Percentiles rank a stretch among this genome's conserved stretches.
These are phyloP conservation scores for Spiraea crenata DNA, from an alignment of 331 rosid genomes.

Conservation along the genomic window DNA sequence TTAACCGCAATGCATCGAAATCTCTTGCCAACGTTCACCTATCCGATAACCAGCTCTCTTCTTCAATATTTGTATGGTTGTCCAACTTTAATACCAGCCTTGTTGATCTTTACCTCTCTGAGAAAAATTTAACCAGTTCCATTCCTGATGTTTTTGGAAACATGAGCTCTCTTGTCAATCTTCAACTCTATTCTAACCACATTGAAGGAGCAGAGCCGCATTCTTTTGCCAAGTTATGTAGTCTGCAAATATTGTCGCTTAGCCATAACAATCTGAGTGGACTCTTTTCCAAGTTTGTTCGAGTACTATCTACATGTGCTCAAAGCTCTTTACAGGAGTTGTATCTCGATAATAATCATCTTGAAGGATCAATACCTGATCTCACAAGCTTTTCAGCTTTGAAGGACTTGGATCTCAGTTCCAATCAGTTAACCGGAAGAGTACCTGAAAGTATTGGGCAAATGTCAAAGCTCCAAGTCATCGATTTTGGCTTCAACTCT, in stretches of 20 bases:
- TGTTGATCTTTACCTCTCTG: neutral
- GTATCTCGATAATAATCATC: neutral
- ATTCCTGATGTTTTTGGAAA: neutral
- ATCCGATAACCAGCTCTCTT: neutral
- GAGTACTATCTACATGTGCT: neutral
- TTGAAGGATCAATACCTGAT: neutral
- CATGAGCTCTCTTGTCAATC: neutral
- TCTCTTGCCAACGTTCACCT: slow-evolving; percentile 3
- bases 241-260: neutral
- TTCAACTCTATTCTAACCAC: neutral
- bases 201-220: neutral
- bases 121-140: neutral
- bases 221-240: neutral
- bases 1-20: neutral
- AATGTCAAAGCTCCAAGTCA: neutral
- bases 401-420: rapidly evolving
- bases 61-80: slow-evolving; percentile 7
- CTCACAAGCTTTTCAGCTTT: neutral
- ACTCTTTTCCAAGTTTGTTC: neutral
- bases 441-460: neutral
- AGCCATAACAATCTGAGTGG: rapidly evolving
- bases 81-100: neutral
- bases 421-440: neutral
- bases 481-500: neutral
- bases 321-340: neutral